Evolutionary conservation across 352 stramenopile genomes (phyloP).

Genomic region (Phytophthora tubulina): DNA sequence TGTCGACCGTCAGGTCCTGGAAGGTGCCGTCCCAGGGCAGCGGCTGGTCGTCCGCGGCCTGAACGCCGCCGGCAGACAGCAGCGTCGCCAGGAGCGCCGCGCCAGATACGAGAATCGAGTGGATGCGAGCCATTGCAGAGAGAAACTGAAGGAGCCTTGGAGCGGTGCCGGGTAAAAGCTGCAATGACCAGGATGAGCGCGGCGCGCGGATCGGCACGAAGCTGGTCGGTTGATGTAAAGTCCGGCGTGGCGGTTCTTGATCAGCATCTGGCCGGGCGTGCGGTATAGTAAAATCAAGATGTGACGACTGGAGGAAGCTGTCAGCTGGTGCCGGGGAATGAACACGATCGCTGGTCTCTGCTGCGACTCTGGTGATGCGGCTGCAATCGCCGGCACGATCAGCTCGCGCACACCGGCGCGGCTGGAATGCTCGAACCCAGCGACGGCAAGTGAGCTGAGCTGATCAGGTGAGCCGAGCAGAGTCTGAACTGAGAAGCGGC

Average conservation of each 20-base stretch:
- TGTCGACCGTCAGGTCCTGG: conserved; percentile 60
- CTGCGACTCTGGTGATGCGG: not conserved
- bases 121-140: conserved; percentile 31
- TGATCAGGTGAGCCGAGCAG: conserved; percentile 20
- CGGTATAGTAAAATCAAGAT: conserved; percentile 28
- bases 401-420: conserved; percentile 1
- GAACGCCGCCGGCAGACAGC: conserved; percentile 18
- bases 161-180: conserved; percentile 24
- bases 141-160: not conserved
- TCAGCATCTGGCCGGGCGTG: conserved; percentile 3
- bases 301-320: conserved; percentile 14
- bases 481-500: too few relatives aligned
- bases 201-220: conserved; percentile 9
- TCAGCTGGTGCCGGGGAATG: conserved; percentile 3
- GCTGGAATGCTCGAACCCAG: conserved; percentile 19
- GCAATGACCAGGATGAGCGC: conserved; percentile 30
- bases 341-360: conserved; percentile 5
- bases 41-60: conserved; percentile 43
- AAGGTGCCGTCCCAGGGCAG: conserved; percentile 71
- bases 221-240: conserved; percentile 22
- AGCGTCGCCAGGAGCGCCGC: conserved; percentile 32
- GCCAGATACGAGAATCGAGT: conserved; percentile 31
- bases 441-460: conserved; percentile 9
- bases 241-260: conserved; percentile 14
- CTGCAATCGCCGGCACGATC: conserved; percentile 6